Evolutionary conservation across 768 basidiomycete species (phyloP), one percentile per base, ranked within the genome.

Genomic region (Collybia sp.): DNA sequence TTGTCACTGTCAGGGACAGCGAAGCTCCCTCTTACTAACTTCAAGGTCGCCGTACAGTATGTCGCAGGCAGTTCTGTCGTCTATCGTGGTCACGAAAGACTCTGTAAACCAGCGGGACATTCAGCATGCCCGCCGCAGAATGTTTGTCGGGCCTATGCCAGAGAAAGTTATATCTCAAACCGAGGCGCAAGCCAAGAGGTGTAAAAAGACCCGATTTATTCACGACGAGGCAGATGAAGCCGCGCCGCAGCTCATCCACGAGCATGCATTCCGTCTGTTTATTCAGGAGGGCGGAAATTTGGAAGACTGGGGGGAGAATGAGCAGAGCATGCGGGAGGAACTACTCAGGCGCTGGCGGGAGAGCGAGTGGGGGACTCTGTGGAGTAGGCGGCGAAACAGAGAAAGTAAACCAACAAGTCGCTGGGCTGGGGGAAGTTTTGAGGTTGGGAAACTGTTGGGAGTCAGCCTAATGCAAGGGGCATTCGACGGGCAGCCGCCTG

Each of bases 121-220:
- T 38, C 49, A 50, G n/a, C 68, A 75, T 60, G 59, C 54, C 20
- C 68, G 67, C 48, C 70, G 70, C 45, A 75, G 89, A 25, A 61
- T 83, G 43, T 90, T 90, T 63, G 70, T 92, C 37, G 89, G 89
- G 0, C 85, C 88, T 3, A 73, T 90, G 70, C 88, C 87, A 11
- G 80, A 83, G 56, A 77, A 72, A 46, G 69, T 80, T 46, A 63
- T 79, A 45, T 64, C 64, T 3, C 62, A 60, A 42, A 62, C 66
- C 38, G 71, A 78, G 51, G 59, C 58, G n/a, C 57, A 66, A 34
- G 45, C 55, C n/a, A 38, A 46, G 46, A 59, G 50, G 43, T 55
- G 42, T 42, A 64, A 64, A 52, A 44, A 58, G 46, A 56, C 49
- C 47, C 18, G 50, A 47, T 50, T 54, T 54, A 49, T 42, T 53